Conservation (phyloP, 106 monocot species). For the Acorus calamus region DNA sequence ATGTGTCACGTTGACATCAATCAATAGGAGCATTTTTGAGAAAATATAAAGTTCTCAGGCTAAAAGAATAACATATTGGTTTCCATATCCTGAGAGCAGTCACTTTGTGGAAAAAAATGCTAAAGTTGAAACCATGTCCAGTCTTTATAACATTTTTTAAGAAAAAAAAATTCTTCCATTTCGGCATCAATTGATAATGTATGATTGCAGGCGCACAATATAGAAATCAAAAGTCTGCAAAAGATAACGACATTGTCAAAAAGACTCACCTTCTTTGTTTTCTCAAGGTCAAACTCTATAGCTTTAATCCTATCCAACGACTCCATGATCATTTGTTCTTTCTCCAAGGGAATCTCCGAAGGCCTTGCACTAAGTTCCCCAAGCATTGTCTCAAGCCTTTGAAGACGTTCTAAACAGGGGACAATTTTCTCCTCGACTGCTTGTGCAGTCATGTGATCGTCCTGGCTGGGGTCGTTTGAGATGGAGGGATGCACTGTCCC, state of each 20-base stretch:
- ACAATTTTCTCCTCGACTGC: slow-evolving; percentile 24
- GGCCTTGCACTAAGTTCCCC: slow-evolving; percentile 54
- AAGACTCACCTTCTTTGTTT: slow-evolving; percentile 68
- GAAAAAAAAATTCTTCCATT: background rate
- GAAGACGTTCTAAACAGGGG: slow-evolving; percentile 65
- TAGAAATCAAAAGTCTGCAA: background rate
- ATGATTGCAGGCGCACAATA: background rate
- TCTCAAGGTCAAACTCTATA: slow-evolving; percentile 73
- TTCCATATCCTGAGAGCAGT: too few species aligned
- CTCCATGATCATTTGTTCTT: slow-evolving; percentile 52
- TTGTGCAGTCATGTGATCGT: slow-evolving; percentile 5
- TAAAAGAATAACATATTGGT: too few species aligned
- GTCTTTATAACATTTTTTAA: too few species aligned
- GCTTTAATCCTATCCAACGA: slow-evolving; percentile 73
- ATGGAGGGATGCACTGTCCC: slow-evolving; percentile 15
- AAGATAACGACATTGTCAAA: background rate
- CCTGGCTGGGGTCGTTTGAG: slow-evolving; percentile 3
- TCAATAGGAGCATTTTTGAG: too few species aligned
- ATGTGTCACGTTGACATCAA: too few species aligned
- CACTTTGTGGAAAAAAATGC: too few species aligned
- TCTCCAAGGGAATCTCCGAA: slow-evolving; percentile 64
- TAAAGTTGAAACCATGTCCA: too few species aligned
- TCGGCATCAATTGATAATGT: background rate
- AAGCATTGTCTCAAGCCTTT: slow-evolving; percentile 49
- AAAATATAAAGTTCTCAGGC: too few species aligned